phyloP scores from a whole-genome alignment of 768 basidiomycete genomes.

The Suillus lakei region DNA sequence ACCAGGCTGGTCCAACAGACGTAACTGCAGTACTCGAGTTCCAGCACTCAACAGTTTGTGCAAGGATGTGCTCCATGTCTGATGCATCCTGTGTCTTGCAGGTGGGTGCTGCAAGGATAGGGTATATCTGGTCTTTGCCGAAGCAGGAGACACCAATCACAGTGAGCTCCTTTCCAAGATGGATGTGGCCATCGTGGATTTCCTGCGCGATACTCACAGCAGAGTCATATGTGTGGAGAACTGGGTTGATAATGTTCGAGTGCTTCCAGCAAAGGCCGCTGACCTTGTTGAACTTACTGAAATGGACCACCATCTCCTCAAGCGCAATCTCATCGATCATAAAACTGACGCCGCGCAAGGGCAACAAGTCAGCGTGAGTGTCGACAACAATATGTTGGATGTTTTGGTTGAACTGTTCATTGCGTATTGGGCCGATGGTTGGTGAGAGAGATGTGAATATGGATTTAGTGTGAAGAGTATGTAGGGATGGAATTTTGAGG shows the following conservation, averaged over 20 bases:
- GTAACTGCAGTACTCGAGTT: too few species aligned
- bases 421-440: constrained; percentile 10
- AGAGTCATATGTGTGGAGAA: background rate
- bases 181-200: background rate
- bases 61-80: too few species aligned
- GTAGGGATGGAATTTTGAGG: constrained; percentile 16
- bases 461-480: constrained; percentile 6
- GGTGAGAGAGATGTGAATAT: constrained; percentile 12
- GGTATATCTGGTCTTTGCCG: too few species aligned
- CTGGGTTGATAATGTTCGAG: too few species aligned
- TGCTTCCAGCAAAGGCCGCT: constrained; percentile 19
- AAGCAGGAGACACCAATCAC: constrained; percentile 16
- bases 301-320: constrained; percentile 14
- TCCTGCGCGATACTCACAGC: constrained; percentile 3
- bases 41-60: too few species aligned
- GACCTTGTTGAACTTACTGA: constrained; percentile 12
- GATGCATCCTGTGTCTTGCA: too few species aligned
- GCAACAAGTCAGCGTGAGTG: background rate
- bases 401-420: constrained; percentile 11
- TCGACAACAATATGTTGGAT: constrained; percentile 14
- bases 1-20: too few species aligned
- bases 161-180: constrained; percentile 19
- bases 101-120: too few species aligned
- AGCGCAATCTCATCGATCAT: constrained; percentile 18
- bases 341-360: constrained; percentile 12